Evolutionary conservation across 768 basidiomycete genomes (phyloP), one percentile per base, ranked within the genome.

Genomic region (Wakefieldia striispora): DNA sequence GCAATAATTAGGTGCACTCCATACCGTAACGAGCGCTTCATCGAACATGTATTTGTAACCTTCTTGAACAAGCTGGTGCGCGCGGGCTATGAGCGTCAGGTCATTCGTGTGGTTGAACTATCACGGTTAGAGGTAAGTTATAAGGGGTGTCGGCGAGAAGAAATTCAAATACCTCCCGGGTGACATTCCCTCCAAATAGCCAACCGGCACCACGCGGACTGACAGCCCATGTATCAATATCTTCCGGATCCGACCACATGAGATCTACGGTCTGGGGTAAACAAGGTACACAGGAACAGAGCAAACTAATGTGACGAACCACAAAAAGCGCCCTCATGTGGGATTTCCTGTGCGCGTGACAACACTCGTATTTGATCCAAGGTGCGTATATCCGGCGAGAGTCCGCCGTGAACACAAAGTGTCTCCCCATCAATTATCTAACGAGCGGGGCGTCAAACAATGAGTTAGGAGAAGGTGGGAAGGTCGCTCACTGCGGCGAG

Each of bases 191-290:
- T 7, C 95, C 95, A 56, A 97, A 97, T 19, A 97, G 72, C 89
- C 93, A 98, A 0, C 95, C 95, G 6, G 95, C 95, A 17, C 95
- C 95, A 34, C 95, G 80, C 4, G 95, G 95, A 56, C 91, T 95
- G 46, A 97, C 91, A 5, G 93, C 95, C 95, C 95, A 98, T 36
- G 88, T 94, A 35, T 91, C 88, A 35, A 95, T 86, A 37, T 95
- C 91, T 62, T 97, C 94, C 4, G 88, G 95, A 67, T 97, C 95
- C 31, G 90, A 93, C 95, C 95, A 98, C 93, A 98, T 97, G 12
- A 98, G 80, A 64, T 97, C 93, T 93, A 44, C 9, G 40, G 26
- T 14, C 8, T 8, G 27, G 29, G 2, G 38, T 24, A 31, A 34
- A 38, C 51, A 16, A 11, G n/a, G 37, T 5, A 38, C 26, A 19